Evolutionary conservation across 192 early-diverging fungal genomes (phyloP).

Genomic region (Backusella sp.): DNA sequence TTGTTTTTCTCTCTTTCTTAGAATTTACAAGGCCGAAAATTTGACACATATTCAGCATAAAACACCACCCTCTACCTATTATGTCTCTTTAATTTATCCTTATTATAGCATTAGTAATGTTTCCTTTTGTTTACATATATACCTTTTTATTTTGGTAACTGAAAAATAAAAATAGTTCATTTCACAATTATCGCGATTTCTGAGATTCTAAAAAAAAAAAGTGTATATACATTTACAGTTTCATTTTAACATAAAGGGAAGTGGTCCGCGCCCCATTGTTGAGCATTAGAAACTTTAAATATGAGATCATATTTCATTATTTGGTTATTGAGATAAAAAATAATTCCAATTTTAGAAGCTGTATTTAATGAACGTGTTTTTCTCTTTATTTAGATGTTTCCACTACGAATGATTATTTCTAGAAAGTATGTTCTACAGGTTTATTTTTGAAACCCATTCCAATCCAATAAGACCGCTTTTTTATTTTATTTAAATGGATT

Average conservation of each 20-base stretch:
- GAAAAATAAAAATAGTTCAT: not conserved
- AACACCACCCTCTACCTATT: not conserved
- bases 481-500: no score
- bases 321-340: not conserved
- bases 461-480: no score
- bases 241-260: not conserved
- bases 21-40: not conserved
- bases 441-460: no score
- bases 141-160: not conserved
- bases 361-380: not conserved
- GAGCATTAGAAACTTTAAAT: not conserved
- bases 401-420: no score
- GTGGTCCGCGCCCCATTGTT: not conserved
- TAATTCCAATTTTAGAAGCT: not conserved
- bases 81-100: not conserved
- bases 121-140: not conserved
- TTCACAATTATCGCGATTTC: not conserved
- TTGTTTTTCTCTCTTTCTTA: conserved; percentile 4
- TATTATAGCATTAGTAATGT: not conserved
- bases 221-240: not conserved
- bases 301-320: not conserved
- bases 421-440: no score
- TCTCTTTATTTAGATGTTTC: no score
- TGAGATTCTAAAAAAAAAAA: not conserved
- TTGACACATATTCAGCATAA: not conserved